Evolutionary conservation across 2,329 filamentous ascomycete genomes (phyloP).

Genomic region (Diaporthe sp.): DNA sequence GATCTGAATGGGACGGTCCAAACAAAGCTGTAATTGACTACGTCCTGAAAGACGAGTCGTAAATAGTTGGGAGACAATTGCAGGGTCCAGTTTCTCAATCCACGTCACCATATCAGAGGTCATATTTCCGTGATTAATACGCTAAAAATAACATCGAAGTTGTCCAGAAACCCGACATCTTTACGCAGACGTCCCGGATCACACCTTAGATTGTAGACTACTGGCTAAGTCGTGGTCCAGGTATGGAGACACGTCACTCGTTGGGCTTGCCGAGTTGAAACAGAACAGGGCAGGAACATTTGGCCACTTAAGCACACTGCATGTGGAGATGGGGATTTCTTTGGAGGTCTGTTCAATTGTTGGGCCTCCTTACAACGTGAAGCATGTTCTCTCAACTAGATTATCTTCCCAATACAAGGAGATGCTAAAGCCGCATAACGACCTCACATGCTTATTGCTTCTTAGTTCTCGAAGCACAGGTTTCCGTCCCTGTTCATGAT

Average conservation of each 20-base stretch:
- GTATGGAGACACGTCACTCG: neutral
- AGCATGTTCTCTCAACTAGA: neutral
- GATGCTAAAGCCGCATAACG: neutral
- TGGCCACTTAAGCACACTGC: neutral
- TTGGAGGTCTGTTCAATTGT: constrained; percentile 1
- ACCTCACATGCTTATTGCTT: neutral
- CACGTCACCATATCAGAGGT: neutral
- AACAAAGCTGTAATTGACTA: constrained; percentile 41
- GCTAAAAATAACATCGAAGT: neutral
- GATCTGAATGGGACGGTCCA: constrained; percentile 38
- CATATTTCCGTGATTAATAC: neutral
- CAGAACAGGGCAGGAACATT: neutral
- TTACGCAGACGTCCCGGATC: no score
- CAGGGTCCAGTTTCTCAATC: no score
- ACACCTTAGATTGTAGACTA: neutral
- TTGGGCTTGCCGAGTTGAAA: neutral
- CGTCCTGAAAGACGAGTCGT: neutral
- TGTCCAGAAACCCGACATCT: neutral
- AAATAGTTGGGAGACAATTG: neutral
- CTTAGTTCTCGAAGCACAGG: constrained; percentile 51
- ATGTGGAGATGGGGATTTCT: neutral
- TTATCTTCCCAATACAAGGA: no score
- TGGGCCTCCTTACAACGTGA: constrained; percentile 1
- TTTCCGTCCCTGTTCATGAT: constrained; percentile 67
- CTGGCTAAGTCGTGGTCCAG: neutral